These are phyloP conservation scores for Cicer judaicum DNA, from an alignment of 306 rosid genomes.

Conservation along the genomic window DNA sequence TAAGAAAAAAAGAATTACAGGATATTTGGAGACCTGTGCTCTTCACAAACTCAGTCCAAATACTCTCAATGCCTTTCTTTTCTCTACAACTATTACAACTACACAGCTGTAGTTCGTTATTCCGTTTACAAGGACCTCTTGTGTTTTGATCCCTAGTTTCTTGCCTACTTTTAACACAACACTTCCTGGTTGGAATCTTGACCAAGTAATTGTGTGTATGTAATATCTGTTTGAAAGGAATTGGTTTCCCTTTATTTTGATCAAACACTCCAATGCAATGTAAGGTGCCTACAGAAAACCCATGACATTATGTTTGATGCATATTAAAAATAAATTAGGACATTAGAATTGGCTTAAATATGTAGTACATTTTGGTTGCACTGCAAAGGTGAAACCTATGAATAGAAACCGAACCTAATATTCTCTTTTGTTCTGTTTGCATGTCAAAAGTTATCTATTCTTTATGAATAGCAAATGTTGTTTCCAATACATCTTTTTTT, in stretches of 20 bases:
- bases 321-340: not conserved
- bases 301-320: not conserved
- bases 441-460: not conserved
- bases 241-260: not conserved
- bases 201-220: slow-evolving; percentile 22
- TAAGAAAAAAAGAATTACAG: not conserved
- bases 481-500: slow-evolving; percentile 11
- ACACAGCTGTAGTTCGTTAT: not conserved
- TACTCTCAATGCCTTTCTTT: not conserved
- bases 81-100: not conserved
- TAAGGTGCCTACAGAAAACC: not conserved
- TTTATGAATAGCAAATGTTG: not conserved
- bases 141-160: not conserved
- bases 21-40: not conserved
- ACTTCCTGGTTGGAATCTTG: not conserved
- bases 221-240: not conserved
- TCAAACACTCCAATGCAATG: not conserved
- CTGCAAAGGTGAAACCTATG: no score
- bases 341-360: not conserved
- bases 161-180: not conserved
- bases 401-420: no score
- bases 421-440: not conserved
- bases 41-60: not conserved
- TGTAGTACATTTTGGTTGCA: not conserved
- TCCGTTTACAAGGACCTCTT: slow-evolving; percentile 11